Conservation (phyloP, 2,329 filamentous ascomycete genomes). For the Colletotrichum aenigma region DNA sequence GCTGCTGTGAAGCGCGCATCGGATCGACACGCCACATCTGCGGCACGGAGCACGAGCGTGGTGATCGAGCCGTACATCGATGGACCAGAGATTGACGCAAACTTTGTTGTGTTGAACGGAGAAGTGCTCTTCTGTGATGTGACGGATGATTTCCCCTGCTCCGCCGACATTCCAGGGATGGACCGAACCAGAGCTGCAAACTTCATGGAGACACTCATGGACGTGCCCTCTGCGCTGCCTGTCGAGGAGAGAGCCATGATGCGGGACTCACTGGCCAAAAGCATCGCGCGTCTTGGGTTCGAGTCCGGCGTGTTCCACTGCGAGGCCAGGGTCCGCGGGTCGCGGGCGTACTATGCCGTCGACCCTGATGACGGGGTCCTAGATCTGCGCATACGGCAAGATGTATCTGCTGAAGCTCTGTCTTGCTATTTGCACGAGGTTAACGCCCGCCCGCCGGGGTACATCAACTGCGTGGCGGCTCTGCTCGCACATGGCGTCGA, state of each 20-base stretch:
- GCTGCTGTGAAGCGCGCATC: conserved; percentile 24
- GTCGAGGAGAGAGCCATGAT: background rate
- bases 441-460: conserved; percentile 32
- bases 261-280: background rate
- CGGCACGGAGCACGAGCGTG: conserved; percentile 26
- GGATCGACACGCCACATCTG: conserved; percentile 20
- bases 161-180: background rate
- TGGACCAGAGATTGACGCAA: conserved; percentile 46
- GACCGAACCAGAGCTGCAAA: background rate
- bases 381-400: conserved; percentile 8
- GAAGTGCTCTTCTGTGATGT: conserved; percentile 44
- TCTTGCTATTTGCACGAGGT: conserved; percentile 31
- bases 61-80: conserved; percentile 42
- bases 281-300: background rate
- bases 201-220: conserved; percentile 1
- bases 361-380: conserved; percentile 15
- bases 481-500: conserved; percentile 32
- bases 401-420: background rate
- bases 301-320: background rate
- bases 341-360: background rate
- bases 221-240: background rate
- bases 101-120: conserved; percentile 41
- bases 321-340: background rate
- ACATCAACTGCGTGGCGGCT: conserved; percentile 24
- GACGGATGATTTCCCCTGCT: conserved; percentile 39